These are phyloP conservation scores for Medicago lupulina DNA, from an alignment of 306 rosid genomes.

Conservation along the genomic window DNA sequence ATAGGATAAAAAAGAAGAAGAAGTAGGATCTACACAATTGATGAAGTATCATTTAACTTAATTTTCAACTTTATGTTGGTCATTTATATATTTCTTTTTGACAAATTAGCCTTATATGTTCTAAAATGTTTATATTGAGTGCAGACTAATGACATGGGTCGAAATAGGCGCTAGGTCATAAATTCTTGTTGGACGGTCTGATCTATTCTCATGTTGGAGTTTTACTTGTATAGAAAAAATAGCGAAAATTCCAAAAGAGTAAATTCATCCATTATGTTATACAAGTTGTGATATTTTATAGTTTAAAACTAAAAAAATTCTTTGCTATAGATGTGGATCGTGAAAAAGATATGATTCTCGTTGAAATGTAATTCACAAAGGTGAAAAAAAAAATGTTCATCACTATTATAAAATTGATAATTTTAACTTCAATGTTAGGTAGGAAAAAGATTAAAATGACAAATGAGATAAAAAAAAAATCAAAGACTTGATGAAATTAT, in stretches of 20 bases:
- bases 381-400: not conserved
- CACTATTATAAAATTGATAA: not conserved
- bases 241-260: not conserved
- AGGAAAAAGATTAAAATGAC: not conserved
- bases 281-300: slow-evolving; percentile 19
- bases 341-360: slow-evolving; percentile 38
- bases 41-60: not conserved
- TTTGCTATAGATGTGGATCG: slow-evolving; percentile 22
- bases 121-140: too few relatives aligned
- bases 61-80: too few relatives aligned
- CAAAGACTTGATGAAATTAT: slow-evolving; percentile 19
- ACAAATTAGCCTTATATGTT: too few relatives aligned
- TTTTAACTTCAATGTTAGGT: slow-evolving; percentile 1
- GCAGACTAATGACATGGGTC: too few relatives aligned
- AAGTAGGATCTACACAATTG: not conserved
- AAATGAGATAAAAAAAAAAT: not conserved
- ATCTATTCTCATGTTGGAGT: too few relatives aligned
- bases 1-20: slow-evolving; percentile 14
- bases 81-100: too few relatives aligned
- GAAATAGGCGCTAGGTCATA: too few relatives aligned
- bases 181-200: too few relatives aligned
- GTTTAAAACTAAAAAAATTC: slow-evolving; percentile 13
- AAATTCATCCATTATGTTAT: not conserved
- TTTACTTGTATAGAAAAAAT: too few relatives aligned
- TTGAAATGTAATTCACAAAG: slow-evolving; percentile 25